Evolutionary conservation across 345 rosid species (phyloP).

Genomic region (Moringa oleifera): DNA sequence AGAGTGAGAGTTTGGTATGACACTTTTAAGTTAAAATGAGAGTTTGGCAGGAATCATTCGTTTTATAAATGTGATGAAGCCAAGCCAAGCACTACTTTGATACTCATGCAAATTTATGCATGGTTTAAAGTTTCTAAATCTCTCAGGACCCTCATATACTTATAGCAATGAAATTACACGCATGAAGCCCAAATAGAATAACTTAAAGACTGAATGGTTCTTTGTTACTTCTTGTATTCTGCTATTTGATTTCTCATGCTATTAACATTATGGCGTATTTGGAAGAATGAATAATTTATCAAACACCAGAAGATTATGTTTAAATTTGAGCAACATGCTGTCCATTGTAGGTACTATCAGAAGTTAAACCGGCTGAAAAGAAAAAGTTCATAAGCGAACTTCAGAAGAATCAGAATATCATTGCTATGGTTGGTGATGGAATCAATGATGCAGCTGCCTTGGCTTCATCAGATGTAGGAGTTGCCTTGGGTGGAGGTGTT

Average conservation of each 20-base stretch:
- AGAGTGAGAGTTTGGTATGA: no score
- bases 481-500: conserved; percentile 93
- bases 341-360: conserved; percentile 63
- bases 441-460: conserved; percentile 97
- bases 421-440: conserved; percentile 98
- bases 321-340: background rate
- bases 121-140: background rate
- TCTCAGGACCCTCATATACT: no score
- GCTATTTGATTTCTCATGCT: background rate
- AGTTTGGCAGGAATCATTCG: no score
- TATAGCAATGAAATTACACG: background rate
- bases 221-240: background rate
- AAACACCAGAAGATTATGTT: background rate
- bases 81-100: no score
- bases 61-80: background rate
- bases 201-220: background rate
- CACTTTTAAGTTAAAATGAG: no score
- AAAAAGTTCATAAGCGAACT: conserved; percentile 64
- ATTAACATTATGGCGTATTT: background rate
- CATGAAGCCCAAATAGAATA: background rate
- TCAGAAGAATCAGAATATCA: conserved; percentile 62
- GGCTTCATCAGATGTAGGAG: conserved; percentile 86
- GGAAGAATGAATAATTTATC: background rate
- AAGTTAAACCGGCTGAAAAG: conserved; percentile 82
- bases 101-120: background rate